Evolutionary conservation across 768 basidiomycete genomes (phyloP).

Genomic region (Hygrocybe coccinea): DNA sequence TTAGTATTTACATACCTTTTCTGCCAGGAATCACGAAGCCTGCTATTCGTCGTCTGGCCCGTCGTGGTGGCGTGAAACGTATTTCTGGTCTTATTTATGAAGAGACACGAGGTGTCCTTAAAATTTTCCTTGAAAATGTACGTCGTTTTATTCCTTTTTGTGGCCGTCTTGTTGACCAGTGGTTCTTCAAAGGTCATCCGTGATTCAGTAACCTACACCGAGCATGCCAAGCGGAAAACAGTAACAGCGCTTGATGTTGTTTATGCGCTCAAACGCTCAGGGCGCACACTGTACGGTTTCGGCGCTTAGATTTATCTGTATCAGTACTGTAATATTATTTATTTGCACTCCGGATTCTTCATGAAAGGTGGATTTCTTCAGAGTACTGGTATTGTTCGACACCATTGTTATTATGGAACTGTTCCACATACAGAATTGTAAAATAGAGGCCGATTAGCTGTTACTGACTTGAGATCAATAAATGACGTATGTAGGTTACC

Average conservation of each 20-base stretch:
- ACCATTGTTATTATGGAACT: not conserved
- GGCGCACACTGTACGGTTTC: constrained; percentile 77
- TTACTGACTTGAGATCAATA: not conserved
- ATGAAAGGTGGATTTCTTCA: no score
- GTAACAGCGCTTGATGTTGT: constrained; percentile 84
- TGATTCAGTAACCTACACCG: constrained; percentile 90
- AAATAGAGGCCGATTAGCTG: not conserved
- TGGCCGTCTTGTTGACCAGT: not conserved
- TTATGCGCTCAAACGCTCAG: constrained; percentile 68
- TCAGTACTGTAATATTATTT: constrained; percentile 6
- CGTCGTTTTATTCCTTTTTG: constrained; percentile 11
- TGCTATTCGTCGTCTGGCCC: constrained; percentile 81
- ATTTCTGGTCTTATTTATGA: constrained; percentile 84
- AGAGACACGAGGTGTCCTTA: constrained; percentile 87
- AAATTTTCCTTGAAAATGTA: constrained; percentile 82
- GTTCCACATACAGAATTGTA: not conserved
- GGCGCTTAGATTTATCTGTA: constrained; percentile 46
- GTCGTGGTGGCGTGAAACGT: constrained; percentile 91
- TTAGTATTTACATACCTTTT: not conserved
- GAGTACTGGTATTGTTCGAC: not conserved
- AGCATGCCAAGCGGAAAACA: constrained; percentile 84
- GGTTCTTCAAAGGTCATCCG: constrained; percentile 55
- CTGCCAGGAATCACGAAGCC: constrained; percentile 75
- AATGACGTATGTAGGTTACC: not conserved
- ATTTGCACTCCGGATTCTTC: not conserved